Conservation (phyloP, 73 alveolate genomes). For the Loxodes magnus region DNA sequence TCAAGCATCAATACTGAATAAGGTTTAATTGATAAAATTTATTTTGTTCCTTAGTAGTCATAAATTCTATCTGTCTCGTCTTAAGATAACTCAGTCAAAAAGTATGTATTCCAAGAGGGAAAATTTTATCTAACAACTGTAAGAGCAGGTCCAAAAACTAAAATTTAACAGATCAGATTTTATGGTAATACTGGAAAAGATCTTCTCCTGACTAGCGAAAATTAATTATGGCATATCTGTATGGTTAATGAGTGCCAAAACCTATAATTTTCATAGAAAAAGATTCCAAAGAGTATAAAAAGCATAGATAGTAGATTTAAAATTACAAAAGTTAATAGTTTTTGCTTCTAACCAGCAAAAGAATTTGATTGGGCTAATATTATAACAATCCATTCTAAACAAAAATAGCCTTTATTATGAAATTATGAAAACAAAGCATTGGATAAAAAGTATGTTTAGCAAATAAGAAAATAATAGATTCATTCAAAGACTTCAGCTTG, state of each 20-base stretch:
- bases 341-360: conserved; percentile 64
- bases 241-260: conserved; percentile 75
- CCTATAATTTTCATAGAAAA: conserved; percentile 25
- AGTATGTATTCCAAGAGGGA: too few species aligned
- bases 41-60: too few species aligned
- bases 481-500: conserved; percentile 47
- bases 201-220: too few species aligned
- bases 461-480: conserved; percentile 22
- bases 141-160: too few species aligned
- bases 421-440: conserved; percentile 41
- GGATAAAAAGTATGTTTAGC: conserved; percentile 45
- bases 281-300: conserved; percentile 31
- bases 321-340: conserved; percentile 19
- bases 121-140: too few species aligned
- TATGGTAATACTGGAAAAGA: too few species aligned
- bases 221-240: conserved; percentile 58
- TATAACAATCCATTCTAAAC: conserved; percentile 49
- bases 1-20: too few species aligned
- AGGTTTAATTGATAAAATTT: too few species aligned
- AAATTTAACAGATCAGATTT: too few species aligned
- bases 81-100: too few species aligned
- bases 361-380: conserved; percentile 88
- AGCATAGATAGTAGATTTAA: conserved; percentile 26
- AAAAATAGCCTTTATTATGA: conserved; percentile 42
- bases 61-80: too few species aligned